Evolutionary conservation across 257 asterid genomes (phyloP), one percentile per base, ranked within the genome.

Genomic region (Mitragyna speciosa): DNA sequence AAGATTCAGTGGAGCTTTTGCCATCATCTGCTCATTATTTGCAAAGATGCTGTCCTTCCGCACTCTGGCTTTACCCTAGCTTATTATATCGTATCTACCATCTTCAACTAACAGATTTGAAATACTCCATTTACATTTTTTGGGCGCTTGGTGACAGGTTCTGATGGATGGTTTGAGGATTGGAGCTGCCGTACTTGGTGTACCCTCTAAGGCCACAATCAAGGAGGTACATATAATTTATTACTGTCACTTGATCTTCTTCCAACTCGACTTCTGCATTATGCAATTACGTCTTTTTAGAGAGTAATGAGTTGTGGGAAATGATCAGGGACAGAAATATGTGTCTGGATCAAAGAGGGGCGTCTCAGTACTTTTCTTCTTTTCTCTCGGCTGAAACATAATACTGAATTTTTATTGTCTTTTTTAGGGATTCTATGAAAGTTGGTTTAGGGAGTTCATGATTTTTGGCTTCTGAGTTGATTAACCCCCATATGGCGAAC

Each of bases 161-260:
- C 86, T 96, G 61, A 92, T 91, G 86, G 99, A 96, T 78, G 97
- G 92, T 70, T 86, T 79, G 86, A 87, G 76, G 80, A 79, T 96
- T 70, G 99, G 99, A 45, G 99, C 99, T 77, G 98, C 99, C 82
- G 99, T 96, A 72, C 95, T 96, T 73, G 99, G 97, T 63, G 98
- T 96, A 83, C 98, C 96, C 81, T 88, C 98, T 61, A 96, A 96
- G 88, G 97, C 99, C 70, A 96, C 99, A 47, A 92, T 96, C 87
- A 96, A 96, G 85, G 97, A 93, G 97, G 99, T 89, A 78, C 48
- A 49, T 51, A 14, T 70, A 80, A 6, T 80, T 12, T 26, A 5
- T 36, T 39, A 26, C 20, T 31, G 68, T 48, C 1, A 1, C 45
- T 73, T 56, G 49, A 63, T 65, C 66, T 45, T 47, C 36, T 58